Percentiles rank a stretch among this genome's conserved stretches.
phyloP scores from a whole-genome alignment of 176 grass and related monocot genomes.

The Dactylis glomerata region DNA sequence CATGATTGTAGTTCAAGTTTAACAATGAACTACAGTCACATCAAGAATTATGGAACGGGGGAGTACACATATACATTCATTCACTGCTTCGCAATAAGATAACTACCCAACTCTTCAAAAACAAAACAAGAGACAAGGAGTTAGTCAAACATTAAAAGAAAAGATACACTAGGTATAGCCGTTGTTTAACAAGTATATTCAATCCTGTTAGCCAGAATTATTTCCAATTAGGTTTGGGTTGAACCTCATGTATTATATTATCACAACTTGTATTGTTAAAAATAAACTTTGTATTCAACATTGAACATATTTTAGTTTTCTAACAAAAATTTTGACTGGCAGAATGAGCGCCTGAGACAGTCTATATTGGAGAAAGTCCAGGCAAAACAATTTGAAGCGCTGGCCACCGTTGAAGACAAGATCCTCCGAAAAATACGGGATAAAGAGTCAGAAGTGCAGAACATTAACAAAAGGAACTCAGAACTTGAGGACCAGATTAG shows the following conservation, averaged over 20 bases:
- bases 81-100: not conserved
- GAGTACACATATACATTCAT: not conserved
- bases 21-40: too few species aligned
- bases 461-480: constrained; percentile 77
- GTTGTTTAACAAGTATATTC: not conserved
- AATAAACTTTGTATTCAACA: not conserved
- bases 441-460: constrained; percentile 83
- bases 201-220: not conserved
- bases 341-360: constrained; percentile 89
- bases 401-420: constrained; percentile 88
- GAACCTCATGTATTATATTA: not conserved
- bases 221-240: not conserved
- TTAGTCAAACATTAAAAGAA: not conserved
- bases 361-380: constrained; percentile 97
- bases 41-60: too few species aligned
- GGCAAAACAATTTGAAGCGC: constrained; percentile 80
- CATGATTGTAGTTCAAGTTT: too few species aligned
- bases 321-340: constrained; percentile 28
- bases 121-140: not conserved
- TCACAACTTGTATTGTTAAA: not conserved
- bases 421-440: constrained; percentile 81
- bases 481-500: constrained; percentile 96
- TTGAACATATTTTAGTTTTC: constrained; percentile 10
- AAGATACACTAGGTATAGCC: constrained; percentile 1
- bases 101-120: not conserved